Conservation (phyloP, 345 rosid genomes). For the Salix viminalis region DNA sequence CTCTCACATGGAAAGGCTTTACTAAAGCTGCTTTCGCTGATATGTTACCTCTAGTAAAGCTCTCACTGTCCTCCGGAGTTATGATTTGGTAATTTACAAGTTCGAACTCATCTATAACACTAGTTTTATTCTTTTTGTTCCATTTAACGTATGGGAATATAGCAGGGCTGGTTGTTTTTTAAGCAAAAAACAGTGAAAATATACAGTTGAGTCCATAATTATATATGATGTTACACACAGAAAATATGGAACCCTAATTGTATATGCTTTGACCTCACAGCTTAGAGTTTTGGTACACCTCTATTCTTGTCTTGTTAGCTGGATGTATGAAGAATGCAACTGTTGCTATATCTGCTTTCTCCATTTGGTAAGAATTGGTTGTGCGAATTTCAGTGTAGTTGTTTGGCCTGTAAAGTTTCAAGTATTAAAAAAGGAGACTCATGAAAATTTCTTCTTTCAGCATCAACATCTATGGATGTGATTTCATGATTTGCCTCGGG, state of each 20-base stretch:
- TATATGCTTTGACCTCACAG: conserved; percentile 27
- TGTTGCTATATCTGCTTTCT: conserved; percentile 66
- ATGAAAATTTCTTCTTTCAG: conserved; percentile 12
- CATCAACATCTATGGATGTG: conserved; percentile 35
- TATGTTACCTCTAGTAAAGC: conserved; percentile 50
- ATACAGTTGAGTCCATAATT: no score
- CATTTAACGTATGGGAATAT: neutral
- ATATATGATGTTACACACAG: no score
- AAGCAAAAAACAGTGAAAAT: no score
- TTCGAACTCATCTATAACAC: neutral
- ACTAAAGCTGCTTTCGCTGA: conserved; percentile 41
- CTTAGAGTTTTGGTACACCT: conserved; percentile 76
- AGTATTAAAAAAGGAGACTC: no score
- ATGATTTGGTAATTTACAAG: conserved; percentile 49
- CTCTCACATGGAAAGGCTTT: conserved; percentile 65
- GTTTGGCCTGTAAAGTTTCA: conserved; percentile 34
- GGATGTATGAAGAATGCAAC: conserved; percentile 66
- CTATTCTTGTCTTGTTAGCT: conserved; percentile 61
- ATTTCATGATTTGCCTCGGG: conserved; percentile 36
- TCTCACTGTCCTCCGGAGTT: conserved; percentile 54
- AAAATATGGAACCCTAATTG: no score
- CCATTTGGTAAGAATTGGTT: conserved; percentile 59
- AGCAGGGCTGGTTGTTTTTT: no score
- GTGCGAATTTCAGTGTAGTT: conserved; percentile 39
- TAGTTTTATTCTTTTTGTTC: neutral